Conservation (phyloP, 2,329 filamentous ascomycete species). For the Fusarium sp. region DNA sequence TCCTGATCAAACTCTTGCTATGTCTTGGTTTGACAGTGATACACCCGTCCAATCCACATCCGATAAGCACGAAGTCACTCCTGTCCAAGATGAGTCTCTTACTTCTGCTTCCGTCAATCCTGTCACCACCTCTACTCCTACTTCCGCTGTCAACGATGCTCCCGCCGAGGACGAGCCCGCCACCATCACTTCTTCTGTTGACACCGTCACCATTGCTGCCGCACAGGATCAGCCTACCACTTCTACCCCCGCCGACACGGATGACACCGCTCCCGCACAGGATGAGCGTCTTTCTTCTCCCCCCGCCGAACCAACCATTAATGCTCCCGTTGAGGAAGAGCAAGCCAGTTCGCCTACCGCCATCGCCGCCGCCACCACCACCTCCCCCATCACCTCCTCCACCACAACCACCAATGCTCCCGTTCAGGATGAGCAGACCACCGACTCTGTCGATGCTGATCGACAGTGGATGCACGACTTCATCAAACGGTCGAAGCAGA, state of each 20-base stretch:
- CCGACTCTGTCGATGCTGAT: conserved; percentile 1
- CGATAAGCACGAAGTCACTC: background rate
- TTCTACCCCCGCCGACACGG: background rate
- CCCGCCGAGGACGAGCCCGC: background rate
- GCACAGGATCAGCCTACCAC: background rate
- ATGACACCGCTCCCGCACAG: background rate
- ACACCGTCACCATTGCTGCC: background rate
- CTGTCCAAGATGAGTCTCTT: conserved; percentile 9
- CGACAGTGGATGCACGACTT: conserved; percentile 50
- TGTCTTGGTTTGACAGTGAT: conserved; percentile 1
- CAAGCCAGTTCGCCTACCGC: background rate
- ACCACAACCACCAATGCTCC: conserved; percentile 1
- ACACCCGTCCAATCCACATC: background rate
- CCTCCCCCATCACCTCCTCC: background rate
- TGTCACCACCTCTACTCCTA: background rate
- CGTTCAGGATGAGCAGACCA: conserved; percentile 11
- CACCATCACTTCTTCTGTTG: background rate
- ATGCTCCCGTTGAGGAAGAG: background rate
- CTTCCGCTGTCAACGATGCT: conserved; percentile 28
- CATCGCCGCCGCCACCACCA: background rate
- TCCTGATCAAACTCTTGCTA: background rate
- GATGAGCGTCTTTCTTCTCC: background rate
- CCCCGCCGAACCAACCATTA: background rate
- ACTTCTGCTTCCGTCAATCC: background rate
- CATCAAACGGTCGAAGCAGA: conserved; percentile 50